phyloP scores from a whole-genome alignment of 805 yeast species.

The Lipomyces oligophaga region DNA sequence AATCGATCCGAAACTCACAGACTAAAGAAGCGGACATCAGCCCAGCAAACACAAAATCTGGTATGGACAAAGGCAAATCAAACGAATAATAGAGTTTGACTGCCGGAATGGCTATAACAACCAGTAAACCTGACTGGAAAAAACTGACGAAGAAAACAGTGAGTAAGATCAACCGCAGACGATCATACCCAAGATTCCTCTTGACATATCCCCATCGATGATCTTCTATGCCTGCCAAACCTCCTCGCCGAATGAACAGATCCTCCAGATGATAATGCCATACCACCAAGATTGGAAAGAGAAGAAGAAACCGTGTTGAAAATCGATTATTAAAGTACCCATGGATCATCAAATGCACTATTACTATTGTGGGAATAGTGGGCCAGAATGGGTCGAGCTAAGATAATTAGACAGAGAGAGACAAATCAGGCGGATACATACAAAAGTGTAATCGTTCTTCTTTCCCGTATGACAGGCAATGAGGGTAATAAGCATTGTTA shows the following conservation, averaged over 20 bases:
- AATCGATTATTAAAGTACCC: not conserved
- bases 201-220: constrained; percentile 12
- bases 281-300: constrained; percentile 1
- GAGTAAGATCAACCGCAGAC: constrained; percentile 4
- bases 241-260: constrained; percentile 17
- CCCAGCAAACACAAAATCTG: constrained; percentile 5
- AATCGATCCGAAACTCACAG: constrained; percentile 13
- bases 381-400: constrained; percentile 25
- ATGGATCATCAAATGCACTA: constrained; percentile 10
- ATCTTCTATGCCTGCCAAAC: constrained; percentile 12
- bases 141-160: constrained; percentile 8
- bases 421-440: not conserved
- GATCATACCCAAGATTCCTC: constrained; percentile 5
- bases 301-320: not conserved
- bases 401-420: not conserved
- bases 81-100: not conserved
- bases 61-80: not conserved
- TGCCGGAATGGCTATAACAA: constrained; percentile 9
- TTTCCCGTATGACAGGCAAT: constrained; percentile 12
- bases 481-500: constrained; percentile 5
- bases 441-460: constrained; percentile 13
- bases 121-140: constrained; percentile 11
- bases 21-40: not conserved
- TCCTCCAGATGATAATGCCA: constrained; percentile 17
- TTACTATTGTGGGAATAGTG: constrained; percentile 3